These are phyloP conservation scores for Canavalia gladiata DNA, from an alignment of 306 rosid genomes.

Conservation along the genomic window DNA sequence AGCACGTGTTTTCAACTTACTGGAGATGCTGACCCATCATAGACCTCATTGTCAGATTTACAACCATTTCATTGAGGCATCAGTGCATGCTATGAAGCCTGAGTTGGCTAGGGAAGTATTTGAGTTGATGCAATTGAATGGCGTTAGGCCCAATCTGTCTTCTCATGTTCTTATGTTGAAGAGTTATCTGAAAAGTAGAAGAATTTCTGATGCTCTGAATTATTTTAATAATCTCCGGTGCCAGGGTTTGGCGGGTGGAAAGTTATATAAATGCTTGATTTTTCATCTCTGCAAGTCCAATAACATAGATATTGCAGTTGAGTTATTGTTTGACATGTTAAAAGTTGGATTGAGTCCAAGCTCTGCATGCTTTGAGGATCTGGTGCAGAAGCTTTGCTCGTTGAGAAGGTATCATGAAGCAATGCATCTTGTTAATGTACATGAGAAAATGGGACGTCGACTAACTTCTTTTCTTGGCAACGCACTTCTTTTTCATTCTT, in stretches of 20 bases:
- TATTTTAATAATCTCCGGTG: slow-evolving; percentile 57
- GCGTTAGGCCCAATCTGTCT: slow-evolving; percentile 53
- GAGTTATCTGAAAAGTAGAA: slow-evolving; percentile 59
- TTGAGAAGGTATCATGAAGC: slow-evolving; percentile 57
- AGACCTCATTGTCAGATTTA: slow-evolving; percentile 42
- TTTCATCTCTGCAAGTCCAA: slow-evolving; percentile 63
- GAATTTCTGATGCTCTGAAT: slow-evolving; percentile 70
- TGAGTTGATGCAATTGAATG: slow-evolving; percentile 67
- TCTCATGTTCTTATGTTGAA: slow-evolving; percentile 60
- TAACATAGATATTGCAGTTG: slow-evolving; percentile 59
- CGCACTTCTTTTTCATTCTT: slow-evolving; percentile 65
- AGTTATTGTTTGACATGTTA: slow-evolving; percentile 57
- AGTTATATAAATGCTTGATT: slow-evolving; percentile 56
- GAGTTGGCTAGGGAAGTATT: slow-evolving; percentile 71
- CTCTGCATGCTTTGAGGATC: slow-evolving; percentile 66
- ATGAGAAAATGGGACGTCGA: slow-evolving; percentile 70
- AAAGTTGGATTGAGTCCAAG: slow-evolving; percentile 60
- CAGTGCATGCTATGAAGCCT: slow-evolving; percentile 61
- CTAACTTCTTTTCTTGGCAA: slow-evolving; percentile 81
- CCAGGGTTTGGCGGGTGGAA: slow-evolving; percentile 51
- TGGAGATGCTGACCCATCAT: slow-evolving; percentile 63
- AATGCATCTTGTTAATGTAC: slow-evolving; percentile 60
- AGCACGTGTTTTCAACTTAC: slow-evolving; percentile 53
- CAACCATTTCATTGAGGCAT: slow-evolving; percentile 67
- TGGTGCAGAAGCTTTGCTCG: slow-evolving; percentile 61